A percentile compares a stretch with the other conserved stretches of the same genome.
phyloP scores from a whole-genome alignment of 2,329 filamentous ascomycete genomes.

The Colletotrichum lupini region DNA sequence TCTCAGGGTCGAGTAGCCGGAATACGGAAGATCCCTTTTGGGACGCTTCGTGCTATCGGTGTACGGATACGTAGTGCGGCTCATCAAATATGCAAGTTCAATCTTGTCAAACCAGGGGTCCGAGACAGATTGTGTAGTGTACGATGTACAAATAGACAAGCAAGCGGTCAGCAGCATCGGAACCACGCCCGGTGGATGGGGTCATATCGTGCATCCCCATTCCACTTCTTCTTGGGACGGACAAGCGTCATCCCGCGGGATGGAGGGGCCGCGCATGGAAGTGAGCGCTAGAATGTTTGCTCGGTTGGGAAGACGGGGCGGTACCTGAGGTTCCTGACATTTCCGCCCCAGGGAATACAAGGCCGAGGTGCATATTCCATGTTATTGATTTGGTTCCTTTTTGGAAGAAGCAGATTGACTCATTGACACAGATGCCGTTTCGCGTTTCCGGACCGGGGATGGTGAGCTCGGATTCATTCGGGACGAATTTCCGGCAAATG shows the following conservation, averaged over 20 bases:
- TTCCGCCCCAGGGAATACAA: slow-evolving; percentile 2
- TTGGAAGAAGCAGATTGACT: neutral
- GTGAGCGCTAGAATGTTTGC: neutral
- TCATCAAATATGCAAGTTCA: neutral
- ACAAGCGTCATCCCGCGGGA: slow-evolving; percentile 31
- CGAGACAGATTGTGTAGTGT: neutral
- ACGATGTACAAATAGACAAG: neutral
- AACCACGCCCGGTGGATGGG: slow-evolving; percentile 2
- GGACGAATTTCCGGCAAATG: neutral
- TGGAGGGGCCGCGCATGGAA: neutral
- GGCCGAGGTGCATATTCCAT: slow-evolving; percentile 28
- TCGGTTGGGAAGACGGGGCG: neutral
- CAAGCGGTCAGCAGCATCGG: slow-evolving; percentile 4
- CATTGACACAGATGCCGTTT: neutral
- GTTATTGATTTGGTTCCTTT: neutral
- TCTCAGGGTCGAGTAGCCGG: slow-evolving; percentile 27
- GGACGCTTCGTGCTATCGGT: neutral
- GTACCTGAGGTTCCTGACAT: slow-evolving; percentile 2
- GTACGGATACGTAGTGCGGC: neutral
- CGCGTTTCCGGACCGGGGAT: slow-evolving; percentile 15
- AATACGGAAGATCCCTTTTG: slow-evolving; percentile 2
- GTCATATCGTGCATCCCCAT: slow-evolving; percentile 1
- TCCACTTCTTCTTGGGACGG: slow-evolving; percentile 2
- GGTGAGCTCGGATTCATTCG: slow-evolving; percentile 5
- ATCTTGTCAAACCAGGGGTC: slow-evolving; percentile 8